Evolutionary conservation across 129 eudicot species (phyloP).

Genomic region (Chrysanthemum makinoi): DNA sequence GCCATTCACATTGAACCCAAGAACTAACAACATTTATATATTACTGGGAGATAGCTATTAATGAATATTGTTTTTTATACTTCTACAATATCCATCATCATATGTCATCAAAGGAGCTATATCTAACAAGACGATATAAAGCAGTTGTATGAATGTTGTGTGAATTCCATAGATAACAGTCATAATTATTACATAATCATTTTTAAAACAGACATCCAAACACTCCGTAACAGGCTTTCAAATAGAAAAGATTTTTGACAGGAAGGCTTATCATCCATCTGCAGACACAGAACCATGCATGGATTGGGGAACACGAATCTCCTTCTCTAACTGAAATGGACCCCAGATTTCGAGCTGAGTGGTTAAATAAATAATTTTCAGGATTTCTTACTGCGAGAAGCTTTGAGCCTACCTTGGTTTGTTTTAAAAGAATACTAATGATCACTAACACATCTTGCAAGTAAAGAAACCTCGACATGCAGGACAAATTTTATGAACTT

Average conservation of each 20-base stretch:
- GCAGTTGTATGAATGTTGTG: not conserved
- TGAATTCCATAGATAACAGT: too few species aligned
- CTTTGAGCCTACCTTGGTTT: too few species aligned
- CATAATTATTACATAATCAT: not conserved
- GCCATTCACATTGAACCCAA: too few species aligned
- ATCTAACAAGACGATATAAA: not conserved
- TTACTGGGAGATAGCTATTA: not conserved
- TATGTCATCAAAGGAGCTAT: not conserved
- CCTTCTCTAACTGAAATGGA: constrained; percentile 47
- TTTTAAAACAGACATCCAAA: not conserved
- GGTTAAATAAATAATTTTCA: constrained; percentile 70
- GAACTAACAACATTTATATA: too few species aligned
- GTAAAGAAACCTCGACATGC: too few species aligned
- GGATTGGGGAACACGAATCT: constrained; percentile 35
- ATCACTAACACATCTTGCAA: too few species aligned
- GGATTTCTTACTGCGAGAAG: constrained; percentile 42
- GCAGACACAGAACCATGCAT: constrained; percentile 79
- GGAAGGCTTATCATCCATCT: constrained; percentile 73
- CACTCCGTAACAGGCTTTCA: not conserved
- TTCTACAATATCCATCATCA: not conserved
- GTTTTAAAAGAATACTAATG: too few species aligned
- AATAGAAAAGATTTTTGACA: not conserved
- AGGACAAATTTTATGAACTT: too few species aligned
- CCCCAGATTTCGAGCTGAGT: constrained; percentile 80
- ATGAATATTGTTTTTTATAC: not conserved